phyloP scores from a whole-genome alignment of 345 rosid genomes.

The Eucalyptus albens region DNA sequence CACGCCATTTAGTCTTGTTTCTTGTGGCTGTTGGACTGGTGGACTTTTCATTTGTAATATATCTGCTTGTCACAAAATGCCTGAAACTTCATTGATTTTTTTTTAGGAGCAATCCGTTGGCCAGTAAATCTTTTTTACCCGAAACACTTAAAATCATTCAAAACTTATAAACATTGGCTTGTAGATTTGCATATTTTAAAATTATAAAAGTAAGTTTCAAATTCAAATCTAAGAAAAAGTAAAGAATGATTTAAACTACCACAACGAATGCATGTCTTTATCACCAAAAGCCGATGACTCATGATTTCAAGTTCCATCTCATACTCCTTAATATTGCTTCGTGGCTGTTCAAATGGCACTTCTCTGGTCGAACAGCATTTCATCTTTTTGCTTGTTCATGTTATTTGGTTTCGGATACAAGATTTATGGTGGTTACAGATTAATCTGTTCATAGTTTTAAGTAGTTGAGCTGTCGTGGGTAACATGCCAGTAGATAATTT shows the following conservation, averaged over 20 bases:
- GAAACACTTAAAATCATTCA: not conserved
- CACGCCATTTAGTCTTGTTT: not conserved
- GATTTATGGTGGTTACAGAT: not conserved
- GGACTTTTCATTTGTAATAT: not conserved
- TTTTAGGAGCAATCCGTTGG: not conserved
- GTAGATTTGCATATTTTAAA: not conserved
- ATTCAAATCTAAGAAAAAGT: not conserved
- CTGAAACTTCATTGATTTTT: not conserved
- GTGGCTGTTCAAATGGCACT: not conserved
- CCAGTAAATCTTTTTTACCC: not conserved
- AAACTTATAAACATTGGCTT: not conserved
- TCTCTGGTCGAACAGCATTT: not conserved
- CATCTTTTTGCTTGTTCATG: not conserved
- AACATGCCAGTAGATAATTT: not conserved
- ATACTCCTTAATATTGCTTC: not conserved
- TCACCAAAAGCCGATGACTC: not conserved
- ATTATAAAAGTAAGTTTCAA: not conserved
- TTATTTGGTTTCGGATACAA: not conserved
- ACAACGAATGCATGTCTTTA: not conserved
- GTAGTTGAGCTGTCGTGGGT: not conserved
- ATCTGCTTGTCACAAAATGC: not conserved
- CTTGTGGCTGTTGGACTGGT: not conserved
- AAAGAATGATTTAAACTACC: not conserved
- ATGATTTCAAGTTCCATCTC: not conserved
- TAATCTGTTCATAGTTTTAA: not conserved